Evolutionary conservation across 202 grass and related monocot species (phyloP), one percentile per base, ranked within the genome.

Genomic region (Zoysia matrella): DNA sequence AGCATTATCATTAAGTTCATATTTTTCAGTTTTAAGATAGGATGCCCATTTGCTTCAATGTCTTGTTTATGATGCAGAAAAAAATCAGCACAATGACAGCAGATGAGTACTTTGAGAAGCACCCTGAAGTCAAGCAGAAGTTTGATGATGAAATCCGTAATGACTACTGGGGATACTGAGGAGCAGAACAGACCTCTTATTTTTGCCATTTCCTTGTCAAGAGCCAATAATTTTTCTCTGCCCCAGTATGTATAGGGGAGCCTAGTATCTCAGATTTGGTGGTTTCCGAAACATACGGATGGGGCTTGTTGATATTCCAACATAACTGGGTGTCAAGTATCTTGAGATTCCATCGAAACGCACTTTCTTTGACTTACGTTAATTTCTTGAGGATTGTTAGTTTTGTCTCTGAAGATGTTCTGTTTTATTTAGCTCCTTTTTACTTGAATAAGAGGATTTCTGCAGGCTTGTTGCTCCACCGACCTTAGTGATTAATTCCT

Each of bases 51-150:
- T 2, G 4, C 52, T 48, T 53, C 7, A 61, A 84, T 52, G 78
- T 87, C 22, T 72, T 76, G 62, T 86, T 74, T 90, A 1, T 71
- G 64, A 39, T 73, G 52, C 91, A 97, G 94, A 87, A 91, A 91
- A 97, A 92, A 72, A 90, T 92, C 22, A 88, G 90, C 76, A 95
- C 87, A 18, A 95, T 95, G 93, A 95, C 93, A 61, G 93, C 87
- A 0, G 88, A 95, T 64, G 90, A 30, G 22, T 30, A 30, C 22
- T 30, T 30, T 30, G 22, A 30, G 22, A 30, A 30, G 22, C 22
- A 30, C 22, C 22, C 22, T 30, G 22, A 30, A 30, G 22, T 30
- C 22, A 30, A 30, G 22, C 22, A 30, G 22, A 30, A 30, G 22
- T 30, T 30, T 30, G 22, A 30, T 30, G 22, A 30, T 30, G 22